Percentiles rank a stretch among this genome's conserved stretches.
Evolutionary conservation across 2,329 filamentous ascomycete genomes (phyloP).

Genomic region (Metarhizium brunneum): DNA sequence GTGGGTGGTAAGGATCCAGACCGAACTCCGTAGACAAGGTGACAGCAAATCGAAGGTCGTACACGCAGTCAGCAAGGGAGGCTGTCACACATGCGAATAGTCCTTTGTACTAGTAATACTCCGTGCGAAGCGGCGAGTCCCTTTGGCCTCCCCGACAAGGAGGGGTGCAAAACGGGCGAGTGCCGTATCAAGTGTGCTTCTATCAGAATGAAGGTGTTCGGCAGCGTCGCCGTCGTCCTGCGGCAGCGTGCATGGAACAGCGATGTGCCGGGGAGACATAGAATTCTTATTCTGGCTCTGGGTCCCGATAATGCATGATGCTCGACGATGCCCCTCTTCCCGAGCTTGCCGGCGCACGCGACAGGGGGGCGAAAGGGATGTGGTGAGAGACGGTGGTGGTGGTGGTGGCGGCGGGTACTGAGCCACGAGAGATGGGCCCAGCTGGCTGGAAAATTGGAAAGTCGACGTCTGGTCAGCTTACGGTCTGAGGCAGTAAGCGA

Average conservation of each 20-base stretch:
- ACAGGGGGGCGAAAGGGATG: not conserved
- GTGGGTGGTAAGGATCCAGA: not conserved
- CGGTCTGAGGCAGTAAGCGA: not conserved
- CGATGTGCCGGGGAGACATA: not conserved
- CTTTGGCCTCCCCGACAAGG: too few relatives aligned
- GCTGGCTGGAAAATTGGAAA: not conserved
- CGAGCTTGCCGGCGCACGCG: slow-evolving; percentile 2
- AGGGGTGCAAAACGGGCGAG: not conserved
- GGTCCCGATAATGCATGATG: not conserved
- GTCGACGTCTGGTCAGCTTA: not conserved
- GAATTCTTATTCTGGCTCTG: not conserved
- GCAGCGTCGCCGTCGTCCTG: not conserved
- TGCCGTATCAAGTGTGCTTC: not conserved
- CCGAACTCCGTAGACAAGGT: not conserved
- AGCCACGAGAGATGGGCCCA: not conserved
- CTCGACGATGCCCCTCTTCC: not conserved
- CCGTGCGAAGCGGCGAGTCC: too few relatives aligned
- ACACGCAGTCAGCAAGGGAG: not conserved
- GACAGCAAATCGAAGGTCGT: not conserved
- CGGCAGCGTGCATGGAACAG: not conserved
- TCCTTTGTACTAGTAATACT: too few relatives aligned
- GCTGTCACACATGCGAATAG: not conserved
- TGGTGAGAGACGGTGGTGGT: not conserved
- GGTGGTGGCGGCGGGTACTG: not conserved
- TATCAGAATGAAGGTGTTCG: not conserved